Percentiles rank a stretch among this genome's conserved stretches.
phyloP scores from a whole-genome alignment of 1,139 yeast species.

The Pichia sp. region DNA sequence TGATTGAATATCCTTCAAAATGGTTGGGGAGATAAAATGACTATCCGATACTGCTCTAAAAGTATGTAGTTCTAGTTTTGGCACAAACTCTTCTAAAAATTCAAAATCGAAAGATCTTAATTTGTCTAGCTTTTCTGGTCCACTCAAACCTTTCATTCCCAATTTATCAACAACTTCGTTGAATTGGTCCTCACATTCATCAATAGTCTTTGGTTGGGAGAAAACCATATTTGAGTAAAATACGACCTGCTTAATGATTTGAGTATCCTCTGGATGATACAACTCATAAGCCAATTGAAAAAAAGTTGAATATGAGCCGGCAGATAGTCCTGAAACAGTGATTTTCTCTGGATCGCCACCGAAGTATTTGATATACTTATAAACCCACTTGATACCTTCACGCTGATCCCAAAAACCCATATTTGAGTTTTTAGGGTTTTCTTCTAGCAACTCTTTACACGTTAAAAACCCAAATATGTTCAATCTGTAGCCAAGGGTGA shows the following conservation, averaged over 20 bases:
- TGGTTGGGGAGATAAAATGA: conserved; percentile 31
- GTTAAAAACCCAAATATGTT: conserved; percentile 39
- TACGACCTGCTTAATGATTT: conserved; percentile 36
- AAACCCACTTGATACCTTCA: conserved; percentile 38
- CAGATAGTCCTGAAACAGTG: conserved; percentile 33
- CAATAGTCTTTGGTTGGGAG: conserved; percentile 35
- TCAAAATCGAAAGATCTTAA: conserved; percentile 16
- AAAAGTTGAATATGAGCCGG: conserved; percentile 35
- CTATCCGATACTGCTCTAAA: conserved; percentile 40
- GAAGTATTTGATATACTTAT: conserved; percentile 31
- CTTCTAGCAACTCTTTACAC: conserved; percentile 30
- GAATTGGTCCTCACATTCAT: conserved; percentile 35
- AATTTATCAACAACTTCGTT: conserved; percentile 31
- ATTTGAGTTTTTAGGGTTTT: conserved; percentile 31
- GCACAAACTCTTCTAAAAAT: conserved; percentile 31
- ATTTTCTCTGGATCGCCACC: conserved; percentile 34
- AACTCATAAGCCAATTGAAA: conserved; percentile 38
- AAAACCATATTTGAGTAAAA: conserved; percentile 35
- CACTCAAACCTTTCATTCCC: conserved; percentile 14
- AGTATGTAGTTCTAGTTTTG: conserved; percentile 34
- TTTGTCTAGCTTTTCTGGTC: conserved; percentile 16
- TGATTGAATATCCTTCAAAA: conserved; percentile 32
- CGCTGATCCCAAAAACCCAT: conserved; percentile 43
- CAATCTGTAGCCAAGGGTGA: conserved; percentile 38
- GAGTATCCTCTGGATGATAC: conserved; percentile 34